Percentiles rank a stretch among this genome's conserved stretches.
Conservation (phyloP, 805 yeast genomes). For the Barnettozyma botsteinii region DNA sequence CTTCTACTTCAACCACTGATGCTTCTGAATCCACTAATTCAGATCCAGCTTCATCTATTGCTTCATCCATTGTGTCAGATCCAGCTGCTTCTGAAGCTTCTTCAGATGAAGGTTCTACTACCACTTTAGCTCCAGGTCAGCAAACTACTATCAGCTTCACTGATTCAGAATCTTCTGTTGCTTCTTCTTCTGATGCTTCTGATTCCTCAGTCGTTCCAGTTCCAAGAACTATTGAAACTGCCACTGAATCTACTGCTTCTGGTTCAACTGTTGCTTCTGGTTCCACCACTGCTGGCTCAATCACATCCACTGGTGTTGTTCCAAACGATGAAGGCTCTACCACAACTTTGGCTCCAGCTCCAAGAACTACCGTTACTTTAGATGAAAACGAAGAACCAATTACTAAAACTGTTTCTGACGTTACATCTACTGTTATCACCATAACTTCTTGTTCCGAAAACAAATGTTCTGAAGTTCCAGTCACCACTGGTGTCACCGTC, state of each 20-base stretch:
- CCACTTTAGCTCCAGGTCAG: background rate
- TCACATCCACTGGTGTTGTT: conserved; percentile 12
- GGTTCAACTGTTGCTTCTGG: background rate
- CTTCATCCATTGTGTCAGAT: too few relatives aligned
- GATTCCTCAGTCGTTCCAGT: too few relatives aligned
- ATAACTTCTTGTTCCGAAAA: conserved; percentile 5
- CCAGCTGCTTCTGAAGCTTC: background rate
- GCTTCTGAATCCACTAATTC: background rate
- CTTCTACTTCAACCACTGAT: background rate
- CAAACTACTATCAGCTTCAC: background rate
- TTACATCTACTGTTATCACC: conserved; percentile 6
- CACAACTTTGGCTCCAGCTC: conserved; percentile 9
- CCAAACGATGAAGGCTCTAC: conserved; percentile 1
- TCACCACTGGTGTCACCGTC: conserved; percentile 8
- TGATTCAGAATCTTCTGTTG: background rate
- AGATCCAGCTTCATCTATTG: background rate
- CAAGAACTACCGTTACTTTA: conserved; percentile 1
- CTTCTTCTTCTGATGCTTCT: background rate
- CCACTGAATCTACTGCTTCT: background rate
- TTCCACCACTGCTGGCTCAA: conserved; percentile 7
- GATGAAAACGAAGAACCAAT: too few relatives aligned
- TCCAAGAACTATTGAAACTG: background rate
- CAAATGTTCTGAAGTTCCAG: conserved; percentile 3
- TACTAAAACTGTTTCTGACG: conserved; percentile 3
- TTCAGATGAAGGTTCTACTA: background rate